Percentiles rank a stretch among this genome's conserved stretches.
Conservation (phyloP, 1,284 basidiomycete genomes). For the Agroathelia rolfsii region DNA sequence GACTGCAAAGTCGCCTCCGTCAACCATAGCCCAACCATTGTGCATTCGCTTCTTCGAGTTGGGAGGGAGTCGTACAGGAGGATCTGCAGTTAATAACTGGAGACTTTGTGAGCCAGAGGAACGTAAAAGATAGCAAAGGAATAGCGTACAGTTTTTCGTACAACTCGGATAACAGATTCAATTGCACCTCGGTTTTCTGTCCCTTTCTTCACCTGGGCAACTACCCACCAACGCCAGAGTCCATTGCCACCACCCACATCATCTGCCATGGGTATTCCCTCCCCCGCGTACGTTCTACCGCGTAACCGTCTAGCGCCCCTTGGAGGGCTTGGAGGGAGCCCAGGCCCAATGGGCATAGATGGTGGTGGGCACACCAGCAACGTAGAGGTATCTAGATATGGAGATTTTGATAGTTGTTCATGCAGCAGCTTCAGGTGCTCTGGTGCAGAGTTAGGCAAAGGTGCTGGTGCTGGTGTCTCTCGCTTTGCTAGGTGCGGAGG, state of each 20-base stretch:
- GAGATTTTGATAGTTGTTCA: slow-evolving; percentile 40
- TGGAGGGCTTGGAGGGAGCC: slow-evolving; percentile 38
- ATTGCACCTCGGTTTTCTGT: not conserved
- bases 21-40: slow-evolving; percentile 75
- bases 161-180: slow-evolving; percentile 10
- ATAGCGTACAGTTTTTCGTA: not conserved
- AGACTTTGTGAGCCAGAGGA: slow-evolving; percentile 4
- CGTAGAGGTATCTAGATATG: slow-evolving; percentile 49
- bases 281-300: slow-evolving; percentile 55
- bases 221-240: slow-evolving; percentile 67
- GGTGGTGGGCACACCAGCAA: slow-evolving; percentile 42
- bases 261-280: slow-evolving; percentile 44
- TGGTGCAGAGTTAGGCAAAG: slow-evolving; percentile 42
- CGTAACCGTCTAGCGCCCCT: slow-evolving; percentile 56
- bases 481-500: slow-evolving; percentile 25
- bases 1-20: slow-evolving; percentile 68
- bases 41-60: slow-evolving; percentile 48
- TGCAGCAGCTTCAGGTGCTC: slow-evolving; percentile 38
- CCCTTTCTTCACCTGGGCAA: slow-evolving; percentile 7
- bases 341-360: slow-evolving; percentile 38
- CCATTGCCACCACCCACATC: slow-evolving; percentile 40
- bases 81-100: slow-evolving; percentile 43
- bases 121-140: not conserved
- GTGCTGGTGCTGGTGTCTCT: slow-evolving; percentile 14
- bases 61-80: slow-evolving; percentile 48